Evolutionary conservation across 2,329 filamentous ascomycete genomes (phyloP).

Genomic region (Rhinocladiella similis): DNA sequence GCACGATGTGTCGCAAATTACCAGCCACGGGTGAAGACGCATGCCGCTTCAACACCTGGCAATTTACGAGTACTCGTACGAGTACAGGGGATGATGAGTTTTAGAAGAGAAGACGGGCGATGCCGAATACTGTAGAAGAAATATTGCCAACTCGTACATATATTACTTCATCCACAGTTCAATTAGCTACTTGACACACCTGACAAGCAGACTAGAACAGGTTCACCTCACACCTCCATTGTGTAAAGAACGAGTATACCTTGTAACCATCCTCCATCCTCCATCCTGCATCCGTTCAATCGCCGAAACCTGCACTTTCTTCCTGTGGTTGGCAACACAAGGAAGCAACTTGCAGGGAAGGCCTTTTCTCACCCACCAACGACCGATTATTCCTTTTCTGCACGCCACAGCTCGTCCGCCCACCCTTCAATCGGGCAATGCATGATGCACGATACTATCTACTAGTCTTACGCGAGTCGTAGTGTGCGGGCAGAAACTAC

Average conservation of each 20-base stretch:
- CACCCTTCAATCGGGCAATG: background rate
- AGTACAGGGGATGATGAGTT: background rate
- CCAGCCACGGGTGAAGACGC: background rate
- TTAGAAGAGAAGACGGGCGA: background rate
- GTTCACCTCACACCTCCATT: too few species aligned
- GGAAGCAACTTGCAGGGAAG: slow-evolving; percentile 4
- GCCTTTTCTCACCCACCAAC: background rate
- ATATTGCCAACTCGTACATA: background rate
- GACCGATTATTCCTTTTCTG: background rate
- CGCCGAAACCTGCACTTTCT: slow-evolving; percentile 17
- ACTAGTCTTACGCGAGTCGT: background rate
- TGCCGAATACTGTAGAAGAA: background rate
- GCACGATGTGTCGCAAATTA: slow-evolving; percentile 1
- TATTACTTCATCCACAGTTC: too few species aligned
- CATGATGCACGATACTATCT: background rate
- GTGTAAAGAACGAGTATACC: too few species aligned
- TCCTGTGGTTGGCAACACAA: slow-evolving; percentile 16
- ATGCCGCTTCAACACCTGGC: background rate
- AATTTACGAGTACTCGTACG: background rate
- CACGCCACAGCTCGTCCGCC: slow-evolving; percentile 1
- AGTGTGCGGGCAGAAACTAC: background rate
- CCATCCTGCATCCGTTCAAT: background rate
- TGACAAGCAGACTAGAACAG: too few species aligned
- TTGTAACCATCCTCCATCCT: background rate
- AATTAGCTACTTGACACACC: too few species aligned